phyloP scores from a whole-genome alignment of 1,284 basidiomycete genomes.

The Leccinum subatratum region DNA sequence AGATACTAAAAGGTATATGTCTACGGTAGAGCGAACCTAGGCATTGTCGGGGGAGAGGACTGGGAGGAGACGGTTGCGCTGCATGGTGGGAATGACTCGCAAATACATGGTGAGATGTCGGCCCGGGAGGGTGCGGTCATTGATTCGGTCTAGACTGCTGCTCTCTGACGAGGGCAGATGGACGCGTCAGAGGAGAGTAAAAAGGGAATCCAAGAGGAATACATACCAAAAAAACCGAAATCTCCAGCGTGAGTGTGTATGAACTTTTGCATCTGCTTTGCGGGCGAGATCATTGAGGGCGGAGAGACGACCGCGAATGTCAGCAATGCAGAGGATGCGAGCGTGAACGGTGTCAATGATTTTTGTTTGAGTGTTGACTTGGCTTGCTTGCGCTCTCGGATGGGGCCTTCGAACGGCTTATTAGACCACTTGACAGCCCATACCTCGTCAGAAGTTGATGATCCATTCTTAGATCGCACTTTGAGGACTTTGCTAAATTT shows the following conservation, averaged over 20 bases:
- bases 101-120: conserved; percentile 97
- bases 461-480: conserved; percentile 66
- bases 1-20: conserved; percentile 75
- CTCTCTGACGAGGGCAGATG: too few species aligned
- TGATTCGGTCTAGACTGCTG: conserved; percentile 85
- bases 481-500: conserved; percentile 95
- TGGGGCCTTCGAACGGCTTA: conserved; percentile 85
- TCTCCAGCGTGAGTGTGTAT: conserved; percentile 99
- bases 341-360: conserved; percentile 74
- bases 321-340: conserved; percentile 92
- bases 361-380: conserved; percentile 74
- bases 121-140: conserved; percentile 90
- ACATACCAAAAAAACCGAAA: conserved; percentile 93
- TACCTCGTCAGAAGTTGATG: conserved; percentile 40
- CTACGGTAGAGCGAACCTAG: conserved; percentile 60
- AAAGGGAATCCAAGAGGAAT: conserved; percentile 2
- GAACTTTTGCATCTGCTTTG: conserved; percentile 87
- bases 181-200: conserved; percentile 19
- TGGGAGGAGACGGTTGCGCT: conserved; percentile 79
- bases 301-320: conserved; percentile 86
- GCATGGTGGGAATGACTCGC: conserved; percentile 79
- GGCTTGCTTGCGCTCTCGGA: conserved; percentile 41
- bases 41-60: conserved; percentile 64
- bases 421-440: conserved; percentile 96
- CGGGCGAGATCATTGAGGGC: conserved; percentile 87